Percentiles rank a stretch among this genome's conserved stretches.
phyloP scores from a whole-genome alignment of 768 basidiomycete genomes.

The Jaapia argillacea region DNA sequence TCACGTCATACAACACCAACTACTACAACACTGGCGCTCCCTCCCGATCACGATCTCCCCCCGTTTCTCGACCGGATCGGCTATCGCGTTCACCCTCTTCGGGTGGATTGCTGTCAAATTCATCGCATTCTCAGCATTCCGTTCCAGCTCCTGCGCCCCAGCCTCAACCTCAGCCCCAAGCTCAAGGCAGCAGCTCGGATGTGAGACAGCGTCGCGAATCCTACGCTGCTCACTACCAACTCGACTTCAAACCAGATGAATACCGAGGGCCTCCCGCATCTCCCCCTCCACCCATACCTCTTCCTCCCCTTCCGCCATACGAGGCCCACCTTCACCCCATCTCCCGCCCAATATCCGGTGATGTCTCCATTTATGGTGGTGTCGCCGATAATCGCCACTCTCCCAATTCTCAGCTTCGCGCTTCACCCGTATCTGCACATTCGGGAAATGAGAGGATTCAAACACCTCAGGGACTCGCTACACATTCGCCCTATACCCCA shows the following conservation, averaged over 20 bases:
- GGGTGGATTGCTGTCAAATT: not conserved
- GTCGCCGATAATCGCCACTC: not conserved
- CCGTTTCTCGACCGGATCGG: not conserved
- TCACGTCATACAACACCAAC: not conserved
- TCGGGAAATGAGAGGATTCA: too few species aligned
- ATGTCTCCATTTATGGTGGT: too few species aligned
- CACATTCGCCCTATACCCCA: too few species aligned
- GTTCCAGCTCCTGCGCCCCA: not conserved
- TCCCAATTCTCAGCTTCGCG: too few species aligned
- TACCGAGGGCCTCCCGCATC: not conserved
- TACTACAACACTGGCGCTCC: not conserved
- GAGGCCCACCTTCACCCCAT: not conserved
- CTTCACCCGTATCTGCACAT: too few species aligned
- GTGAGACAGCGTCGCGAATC: slow-evolving; percentile 1
- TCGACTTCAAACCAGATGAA: slow-evolving; percentile 1
- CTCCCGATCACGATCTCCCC: not conserved
- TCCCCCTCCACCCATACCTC: not conserved
- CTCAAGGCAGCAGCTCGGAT: too few species aligned
- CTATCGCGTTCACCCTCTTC: too few species aligned
- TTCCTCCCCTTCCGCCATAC: not conserved
- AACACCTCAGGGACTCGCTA: too few species aligned
- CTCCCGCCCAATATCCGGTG: not conserved
- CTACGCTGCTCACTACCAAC: slow-evolving; percentile 2
- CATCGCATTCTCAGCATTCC: not conserved
- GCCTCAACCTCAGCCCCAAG: too few species aligned